Evolutionary conservation across 306 rosid species (phyloP), one percentile per base, ranked within the genome.

Genomic region (Hippophae rhamnoides): DNA sequence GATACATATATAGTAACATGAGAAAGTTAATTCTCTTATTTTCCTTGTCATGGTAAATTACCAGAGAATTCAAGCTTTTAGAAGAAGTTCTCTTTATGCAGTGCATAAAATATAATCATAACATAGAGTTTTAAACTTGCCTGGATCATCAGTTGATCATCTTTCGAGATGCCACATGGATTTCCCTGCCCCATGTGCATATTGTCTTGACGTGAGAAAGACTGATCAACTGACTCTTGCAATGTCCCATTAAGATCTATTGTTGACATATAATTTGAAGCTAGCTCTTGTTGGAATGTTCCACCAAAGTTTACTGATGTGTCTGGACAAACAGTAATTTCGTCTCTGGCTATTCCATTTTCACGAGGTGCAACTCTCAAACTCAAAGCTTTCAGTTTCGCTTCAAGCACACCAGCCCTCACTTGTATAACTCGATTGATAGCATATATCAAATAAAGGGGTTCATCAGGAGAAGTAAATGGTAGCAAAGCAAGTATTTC

Each of bases 341-440:
- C 78, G 45, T 41, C 80, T 51, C 73, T 82, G 62, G 56, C 41
- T 61, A 70, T 67, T 71, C 93, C 94, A 70, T 92, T 86, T 60
- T 76, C 87, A 60, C 80, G 64, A 48, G 79, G 64, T 54, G 61
- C 41, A 47, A 73, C 80, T 56, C 81, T 79, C 70, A 82, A 69
- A 65, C 79, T 77, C 79, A 93, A 77, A 62, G 90, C 89, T 78
- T 92, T 92, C 42, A 92, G 82, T 62, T 88, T 89, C 6, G 89
- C 93, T 73, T 92, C 96, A 40, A 92, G 83, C 18, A 80, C 79
- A 58, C 99, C 99, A 38, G 81, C 88, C 81, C 92, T 82, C 14
- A 92, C 83, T 84, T 92, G 99, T 72, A 92, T 84, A 55, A 92
- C 75, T 71, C 99, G 81, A 71, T 92, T 92, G 65, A 92, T 92